Percentiles rank a stretch among this genome's conserved stretches.
These are phyloP conservation scores for Hypoxylon intermedium DNA, from an alignment of 495 filamentous ascomycete species.

Conservation along the genomic window DNA sequence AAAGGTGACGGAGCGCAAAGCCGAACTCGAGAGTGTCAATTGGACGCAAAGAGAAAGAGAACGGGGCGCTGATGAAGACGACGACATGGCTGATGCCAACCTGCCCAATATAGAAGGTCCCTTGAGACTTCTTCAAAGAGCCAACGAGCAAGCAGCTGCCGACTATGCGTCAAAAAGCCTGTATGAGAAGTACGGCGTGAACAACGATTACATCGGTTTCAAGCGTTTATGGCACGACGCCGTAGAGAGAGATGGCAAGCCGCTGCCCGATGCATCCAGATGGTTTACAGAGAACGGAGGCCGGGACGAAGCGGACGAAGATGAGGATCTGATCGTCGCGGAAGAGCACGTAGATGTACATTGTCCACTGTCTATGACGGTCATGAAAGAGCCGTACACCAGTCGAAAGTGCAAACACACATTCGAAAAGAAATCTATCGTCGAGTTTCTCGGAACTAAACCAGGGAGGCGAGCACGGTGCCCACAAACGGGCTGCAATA, in stretches of 20 bases:
- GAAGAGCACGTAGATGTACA: conserved; percentile 73
- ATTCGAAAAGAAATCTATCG: conserved; percentile 78
- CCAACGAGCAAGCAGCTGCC: conserved; percentile 42
- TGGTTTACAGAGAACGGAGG: conserved; percentile 68
- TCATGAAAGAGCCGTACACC: conserved; percentile 76
- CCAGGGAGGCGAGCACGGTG: conserved; percentile 44
- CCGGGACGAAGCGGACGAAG: conserved; percentile 53
- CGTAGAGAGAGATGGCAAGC: conserved; percentile 65
- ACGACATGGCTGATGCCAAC: conserved; percentile 31
- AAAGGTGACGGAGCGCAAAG: conserved; percentile 53
- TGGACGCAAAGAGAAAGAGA: conserved; percentile 45
- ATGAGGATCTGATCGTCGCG: conserved; percentile 79
- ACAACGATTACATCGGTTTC: conserved; percentile 83
- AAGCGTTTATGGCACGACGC: conserved; percentile 79
- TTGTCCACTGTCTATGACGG: conserved; percentile 79
- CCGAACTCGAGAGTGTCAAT: conserved; percentile 55
- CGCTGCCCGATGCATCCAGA: conserved; percentile 70
- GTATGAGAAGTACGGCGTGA: conserved; percentile 67
- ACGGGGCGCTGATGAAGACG: conserved; percentile 41
- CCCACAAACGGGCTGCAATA: conserved; percentile 51
- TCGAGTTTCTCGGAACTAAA: conserved; percentile 63
- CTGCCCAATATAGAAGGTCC: conserved; percentile 36
- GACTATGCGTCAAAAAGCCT: conserved; percentile 51
- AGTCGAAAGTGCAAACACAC: conserved; percentile 81
- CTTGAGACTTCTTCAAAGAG: conserved; percentile 43